phyloP scores from a whole-genome alignment of 345 rosid genomes.

The Limnanthes douglasii region DNA sequence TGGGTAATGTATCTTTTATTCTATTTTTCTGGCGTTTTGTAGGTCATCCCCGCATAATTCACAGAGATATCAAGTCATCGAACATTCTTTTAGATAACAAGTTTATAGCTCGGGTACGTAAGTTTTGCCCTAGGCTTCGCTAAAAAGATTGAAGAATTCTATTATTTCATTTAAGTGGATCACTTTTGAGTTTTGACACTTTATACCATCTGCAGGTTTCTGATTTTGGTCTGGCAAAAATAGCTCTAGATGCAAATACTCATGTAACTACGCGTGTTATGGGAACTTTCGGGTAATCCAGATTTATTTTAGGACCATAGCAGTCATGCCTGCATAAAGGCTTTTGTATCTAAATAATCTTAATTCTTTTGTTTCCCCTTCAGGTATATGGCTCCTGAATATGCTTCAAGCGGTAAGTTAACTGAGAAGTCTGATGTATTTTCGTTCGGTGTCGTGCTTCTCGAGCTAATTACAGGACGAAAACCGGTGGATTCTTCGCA shows the following conservation, averaged over 20 bases:
- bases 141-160: background rate
- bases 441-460: constrained; percentile 88
- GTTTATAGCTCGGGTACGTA: constrained; percentile 66
- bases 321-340: background rate
- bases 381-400: constrained; percentile 99
- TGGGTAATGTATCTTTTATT: too few relatives aligned
- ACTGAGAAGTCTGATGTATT: constrained; percentile 92
- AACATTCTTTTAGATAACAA: constrained; percentile 89
- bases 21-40: too few relatives aligned
- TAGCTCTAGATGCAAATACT: constrained; percentile 76
- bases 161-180: too few relatives aligned
- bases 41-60: constrained; percentile 95
- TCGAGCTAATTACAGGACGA: constrained; percentile 92
- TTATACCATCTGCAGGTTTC: constrained; percentile 49
- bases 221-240: constrained; percentile 96
- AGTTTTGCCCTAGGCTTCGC: constrained; percentile 1
- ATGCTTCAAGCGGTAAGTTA: constrained; percentile 92
- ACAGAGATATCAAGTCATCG: constrained; percentile 92
- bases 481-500: constrained; percentile 89
- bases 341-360: constrained; percentile 3
- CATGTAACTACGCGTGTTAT: constrained; percentile 89
- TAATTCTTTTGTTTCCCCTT: background rate
- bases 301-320: background rate
- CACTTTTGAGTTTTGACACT: constrained; percentile 10
- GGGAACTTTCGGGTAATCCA: constrained; percentile 90